phyloP scores from a whole-genome alignment of 1,139 yeast species.

The Casaregolazyma lundiana region DNA sequence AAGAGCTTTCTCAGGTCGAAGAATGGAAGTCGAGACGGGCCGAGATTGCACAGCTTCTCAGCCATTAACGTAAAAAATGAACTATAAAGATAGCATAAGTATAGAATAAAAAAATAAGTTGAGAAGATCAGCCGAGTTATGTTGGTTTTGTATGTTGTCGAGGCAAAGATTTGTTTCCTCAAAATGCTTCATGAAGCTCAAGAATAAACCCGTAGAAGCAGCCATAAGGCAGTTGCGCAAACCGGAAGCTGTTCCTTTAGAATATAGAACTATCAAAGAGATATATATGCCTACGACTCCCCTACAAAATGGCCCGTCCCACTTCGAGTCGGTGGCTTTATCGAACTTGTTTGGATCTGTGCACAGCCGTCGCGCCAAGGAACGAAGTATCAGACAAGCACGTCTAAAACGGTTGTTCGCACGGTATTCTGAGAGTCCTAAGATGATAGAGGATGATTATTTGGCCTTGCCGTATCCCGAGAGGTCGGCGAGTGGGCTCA shows the following conservation, averaged over 20 bases:
- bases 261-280: conserved; percentile 4
- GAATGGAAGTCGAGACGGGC: conserved; percentile 31
- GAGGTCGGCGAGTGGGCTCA: conserved; percentile 6
- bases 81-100: background rate
- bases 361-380: conserved; percentile 1
- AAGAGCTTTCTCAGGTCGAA: conserved; percentile 30
- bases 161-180: no score
- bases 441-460: conserved; percentile 4
- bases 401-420: conserved; percentile 1
- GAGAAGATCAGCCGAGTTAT: no score
- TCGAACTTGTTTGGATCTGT: conserved; percentile 11
- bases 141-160: no score
- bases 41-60: conserved; percentile 27
- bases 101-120: no score
- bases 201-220: conserved; percentile 3
- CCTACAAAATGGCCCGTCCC: background rate
- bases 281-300: conserved; percentile 10
- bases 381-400: background rate
- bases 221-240: conserved; percentile 6
- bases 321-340: conserved; percentile 8
- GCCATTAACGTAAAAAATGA: conserved; percentile 5
- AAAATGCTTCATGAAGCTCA: conserved; percentile 2
- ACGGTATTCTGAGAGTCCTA: conserved; percentile 6
- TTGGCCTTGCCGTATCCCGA: conserved; percentile 11
- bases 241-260: background rate